phyloP scores from a whole-genome alignment of 257 asterid species.

The Gynochthodes officinalis region DNA sequence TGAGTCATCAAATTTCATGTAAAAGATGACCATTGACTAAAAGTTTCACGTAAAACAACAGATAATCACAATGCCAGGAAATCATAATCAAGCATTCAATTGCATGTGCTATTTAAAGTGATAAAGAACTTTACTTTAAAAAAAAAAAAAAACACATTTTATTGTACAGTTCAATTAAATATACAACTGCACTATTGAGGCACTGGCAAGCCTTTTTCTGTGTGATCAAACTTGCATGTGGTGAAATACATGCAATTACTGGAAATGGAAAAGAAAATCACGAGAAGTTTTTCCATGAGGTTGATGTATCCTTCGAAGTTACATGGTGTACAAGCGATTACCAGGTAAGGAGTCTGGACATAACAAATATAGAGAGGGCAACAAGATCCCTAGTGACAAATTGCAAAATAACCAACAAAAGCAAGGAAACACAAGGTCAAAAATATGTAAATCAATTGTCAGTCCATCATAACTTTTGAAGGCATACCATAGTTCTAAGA shows the following conservation, averaged over 20 bases:
- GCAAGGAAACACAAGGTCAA: background rate
- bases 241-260: background rate
- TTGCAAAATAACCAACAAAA: background rate
- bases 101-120: background rate
- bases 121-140: background rate
- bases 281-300: background rate
- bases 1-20: background rate
- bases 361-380: background rate
- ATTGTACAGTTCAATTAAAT: background rate
- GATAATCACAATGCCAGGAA: background rate
- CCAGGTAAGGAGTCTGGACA: background rate
- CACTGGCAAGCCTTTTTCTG: background rate
- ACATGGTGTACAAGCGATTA: background rate
- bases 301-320: background rate
- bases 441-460: background rate
- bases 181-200: too few relatives aligned
- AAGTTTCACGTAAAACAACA: background rate
- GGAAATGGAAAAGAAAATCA: background rate
- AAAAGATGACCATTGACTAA: background rate
- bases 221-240: background rate
- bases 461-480: conserved; percentile 20
- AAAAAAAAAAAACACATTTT: background rate
- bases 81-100: background rate
- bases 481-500: conserved; percentile 77
- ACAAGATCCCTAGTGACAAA: background rate